Percentiles rank a stretch among this genome's conserved stretches.
Conservation (phyloP, 2,329 filamentous ascomycete species). For the Sporothrix mexicana region DNA sequence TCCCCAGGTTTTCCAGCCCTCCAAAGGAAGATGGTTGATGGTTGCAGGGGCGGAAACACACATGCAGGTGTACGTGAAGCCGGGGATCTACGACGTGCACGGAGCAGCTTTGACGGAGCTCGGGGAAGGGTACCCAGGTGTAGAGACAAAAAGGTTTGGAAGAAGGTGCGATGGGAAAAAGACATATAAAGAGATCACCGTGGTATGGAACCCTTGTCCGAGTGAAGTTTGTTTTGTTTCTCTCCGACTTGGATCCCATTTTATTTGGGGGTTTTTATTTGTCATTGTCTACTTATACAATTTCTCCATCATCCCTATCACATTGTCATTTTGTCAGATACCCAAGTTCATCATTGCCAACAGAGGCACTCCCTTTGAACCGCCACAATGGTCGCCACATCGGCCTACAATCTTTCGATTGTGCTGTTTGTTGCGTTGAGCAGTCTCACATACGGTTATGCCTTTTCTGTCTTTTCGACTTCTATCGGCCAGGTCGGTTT, state of each 20-base stretch:
- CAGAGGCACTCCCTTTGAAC: neutral
- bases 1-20: conserved; percentile 2
- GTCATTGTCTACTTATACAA: neutral
- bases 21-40: conserved; percentile 4
- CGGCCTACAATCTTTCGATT: conserved; percentile 29
- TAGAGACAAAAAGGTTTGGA: neutral
- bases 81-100: neutral
- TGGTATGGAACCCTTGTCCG: no score
- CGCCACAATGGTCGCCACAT: conserved; percentile 25
- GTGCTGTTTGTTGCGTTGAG: conserved; percentile 32
- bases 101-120: neutral
- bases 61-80: neutral
- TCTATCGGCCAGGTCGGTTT: conserved; percentile 33
- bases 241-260: neutral
- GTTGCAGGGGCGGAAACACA: neutral
- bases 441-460: conserved; percentile 34
- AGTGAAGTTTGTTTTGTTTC: neutral
- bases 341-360: neutral
- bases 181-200: conserved; percentile 8
- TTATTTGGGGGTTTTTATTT: neutral
- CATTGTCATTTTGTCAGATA: no score
- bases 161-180: neutral
- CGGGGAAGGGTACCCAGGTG: conserved; percentile 26
- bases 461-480: conserved; percentile 32
- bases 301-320: neutral